A percentile compares a stretch with the other conserved stretches of the same genome.
These are phyloP conservation scores for Erodium maritimum DNA, from an alignment of 345 rosid genomes.

Conservation along the genomic window DNA sequence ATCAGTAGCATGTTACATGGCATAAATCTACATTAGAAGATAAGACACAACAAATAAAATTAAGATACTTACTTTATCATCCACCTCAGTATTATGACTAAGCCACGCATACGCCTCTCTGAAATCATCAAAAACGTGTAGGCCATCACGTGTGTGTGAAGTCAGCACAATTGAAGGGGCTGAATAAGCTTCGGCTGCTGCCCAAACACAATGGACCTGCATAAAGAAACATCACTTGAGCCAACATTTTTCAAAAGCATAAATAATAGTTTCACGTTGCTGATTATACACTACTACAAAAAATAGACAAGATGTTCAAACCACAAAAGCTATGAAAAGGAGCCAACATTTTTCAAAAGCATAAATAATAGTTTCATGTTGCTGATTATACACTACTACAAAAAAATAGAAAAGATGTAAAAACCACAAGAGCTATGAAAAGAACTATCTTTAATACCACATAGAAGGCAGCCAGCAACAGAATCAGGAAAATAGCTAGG, in stretches of 20 bases:
- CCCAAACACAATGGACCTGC: slow-evolving; percentile 99
- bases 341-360: background rate
- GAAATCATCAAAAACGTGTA: slow-evolving; percentile 95
- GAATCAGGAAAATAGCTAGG: slow-evolving; percentile 67
- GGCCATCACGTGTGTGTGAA: slow-evolving; percentile 62
- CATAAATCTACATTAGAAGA: background rate
- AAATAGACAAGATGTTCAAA: background rate
- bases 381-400: too few relatives aligned
- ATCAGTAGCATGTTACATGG: background rate
- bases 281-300: too few relatives aligned
- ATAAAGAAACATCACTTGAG: slow-evolving; percentile 11
- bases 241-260: background rate
- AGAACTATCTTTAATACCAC: slow-evolving; percentile 55
- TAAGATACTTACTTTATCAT: slow-evolving; percentile 65
- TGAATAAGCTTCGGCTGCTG: slow-evolving; percentile 99
- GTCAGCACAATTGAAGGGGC: slow-evolving; percentile 97
- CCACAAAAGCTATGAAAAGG: background rate
- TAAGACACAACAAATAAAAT: background rate
- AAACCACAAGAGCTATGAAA: background rate
- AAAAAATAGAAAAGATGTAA: background rate
- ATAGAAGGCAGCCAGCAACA: slow-evolving; percentile 87
- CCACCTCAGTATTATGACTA: slow-evolving; percentile 94
- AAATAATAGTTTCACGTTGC: background rate
- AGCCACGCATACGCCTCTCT: slow-evolving; percentile 98
- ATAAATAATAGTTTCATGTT: background rate